A percentile compares a stretch with the other conserved stretches of the same genome.
Evolutionary conservation across 2,329 filamentous ascomycete species (phyloP).

Genomic region (Alternaria incomplexa): DNA sequence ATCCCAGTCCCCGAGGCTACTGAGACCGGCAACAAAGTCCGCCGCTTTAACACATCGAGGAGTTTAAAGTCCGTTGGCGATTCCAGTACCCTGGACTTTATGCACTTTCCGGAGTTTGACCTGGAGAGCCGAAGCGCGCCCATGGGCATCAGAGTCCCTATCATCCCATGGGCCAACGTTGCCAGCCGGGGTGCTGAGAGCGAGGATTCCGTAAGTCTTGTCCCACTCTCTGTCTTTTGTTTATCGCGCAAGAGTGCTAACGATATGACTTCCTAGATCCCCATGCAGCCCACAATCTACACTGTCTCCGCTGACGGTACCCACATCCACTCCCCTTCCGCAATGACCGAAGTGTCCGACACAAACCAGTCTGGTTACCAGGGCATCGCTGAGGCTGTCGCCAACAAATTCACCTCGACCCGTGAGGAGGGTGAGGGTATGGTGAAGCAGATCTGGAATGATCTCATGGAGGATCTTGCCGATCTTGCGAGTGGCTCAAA

Average conservation of each 20-base stretch:
- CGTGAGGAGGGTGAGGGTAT: constrained; percentile 52
- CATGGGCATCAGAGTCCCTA: constrained; percentile 55
- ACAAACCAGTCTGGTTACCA: constrained; percentile 63
- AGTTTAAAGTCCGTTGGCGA: constrained; percentile 63
- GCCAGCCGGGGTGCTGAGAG: constrained; percentile 28
- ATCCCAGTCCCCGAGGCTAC: constrained; percentile 44
- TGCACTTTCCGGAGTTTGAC: constrained; percentile 62
- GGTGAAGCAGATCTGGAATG: constrained; percentile 55
- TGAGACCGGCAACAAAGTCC: constrained; percentile 44
- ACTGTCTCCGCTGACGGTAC: constrained; percentile 58
- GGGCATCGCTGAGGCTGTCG: constrained; percentile 60
- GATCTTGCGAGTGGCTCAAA: constrained; percentile 44
- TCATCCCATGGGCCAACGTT: constrained; percentile 48
- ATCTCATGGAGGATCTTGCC: constrained; percentile 57
- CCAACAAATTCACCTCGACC: constrained; percentile 35
- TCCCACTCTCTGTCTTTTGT: not conserved
- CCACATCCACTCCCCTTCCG: constrained; percentile 57
- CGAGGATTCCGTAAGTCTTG: constrained; percentile 28
- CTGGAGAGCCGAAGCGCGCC: constrained; percentile 48
- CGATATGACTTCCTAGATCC: constrained; percentile 26
- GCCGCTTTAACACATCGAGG: constrained; percentile 68
- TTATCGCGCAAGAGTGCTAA: not conserved
- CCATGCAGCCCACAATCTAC: constrained; percentile 65
- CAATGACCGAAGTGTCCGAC: constrained; percentile 65
- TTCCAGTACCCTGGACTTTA: constrained; percentile 67